Base-by-base conservation (phyloP, 1,284 basidiomycete species). In the Cryptococcus sp. region DNA sequence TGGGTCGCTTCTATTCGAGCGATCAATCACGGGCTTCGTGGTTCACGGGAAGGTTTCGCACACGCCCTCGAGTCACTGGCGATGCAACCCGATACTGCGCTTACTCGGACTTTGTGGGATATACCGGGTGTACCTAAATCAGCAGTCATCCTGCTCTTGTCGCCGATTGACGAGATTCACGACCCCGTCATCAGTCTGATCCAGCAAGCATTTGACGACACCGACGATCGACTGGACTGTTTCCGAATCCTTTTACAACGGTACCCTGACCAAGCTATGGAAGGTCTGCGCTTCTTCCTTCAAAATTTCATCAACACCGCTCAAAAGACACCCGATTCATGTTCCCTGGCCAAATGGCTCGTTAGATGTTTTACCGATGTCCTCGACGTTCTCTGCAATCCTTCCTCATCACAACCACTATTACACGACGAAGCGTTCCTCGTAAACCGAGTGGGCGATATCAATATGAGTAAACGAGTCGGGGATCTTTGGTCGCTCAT, bases 291-390 rank as follows among this genome's bases (percentile, higher is more conserved):
- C 48, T 74, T 77, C 16, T 86, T 85, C 63, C 79, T 96, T 2
- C 73, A 78, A 16, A 80, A 75, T 1, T 93, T 91, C 73, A 79
- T 80, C 50, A 72, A 76, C 16, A 82, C 84, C 54, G 85, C 87
- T 0, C 72, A 77, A 2, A 67, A 73, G 5, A 81, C 88, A 2
- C 86, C 88, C 1, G 92, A 97, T 66, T 90, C 90, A 0, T 91
- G 88, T 66, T 85, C 80, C 43, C 71, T 90, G 16, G 89, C 93
- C 1, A 88, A 88, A 65, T 85, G 88, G 23, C 81, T 96, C 22
- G 93, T 94, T 10, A 83, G 85, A 14, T 94, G 91, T 72, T 81
- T 96, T 63, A 89, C 89, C 3, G 93, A 97, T 67, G 81, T 94
- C 51, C 82, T 96, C 55, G 91, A 94, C 46, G 85, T 85, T 1